Percentiles rank a stretch among this genome's conserved stretches.
These are phyloP conservation scores for Colletotrichum lentis DNA, from an alignment of 2,329 filamentous ascomycete genomes.

Conservation along the genomic window DNA sequence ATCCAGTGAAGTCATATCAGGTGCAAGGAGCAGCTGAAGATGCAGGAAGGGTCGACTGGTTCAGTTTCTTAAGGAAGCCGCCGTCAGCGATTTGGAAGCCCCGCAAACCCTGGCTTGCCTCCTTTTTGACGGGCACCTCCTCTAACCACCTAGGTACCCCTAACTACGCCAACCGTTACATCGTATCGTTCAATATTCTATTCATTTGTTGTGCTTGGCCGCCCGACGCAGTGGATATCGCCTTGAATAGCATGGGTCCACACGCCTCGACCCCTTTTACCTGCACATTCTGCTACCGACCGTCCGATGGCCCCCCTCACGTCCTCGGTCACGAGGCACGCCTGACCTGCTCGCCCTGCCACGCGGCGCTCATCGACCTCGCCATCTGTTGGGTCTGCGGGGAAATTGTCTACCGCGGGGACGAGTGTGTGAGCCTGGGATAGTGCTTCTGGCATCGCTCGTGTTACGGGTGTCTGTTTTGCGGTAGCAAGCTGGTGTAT, in stretches of 20 bases:
- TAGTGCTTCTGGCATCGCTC: slow-evolving; percentile 68
- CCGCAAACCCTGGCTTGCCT: background rate
- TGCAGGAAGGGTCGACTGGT: background rate
- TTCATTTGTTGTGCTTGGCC: background rate
- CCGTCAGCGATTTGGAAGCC: no score
- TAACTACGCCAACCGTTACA: no score
- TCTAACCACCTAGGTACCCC: background rate
- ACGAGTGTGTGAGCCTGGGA: slow-evolving; percentile 65
- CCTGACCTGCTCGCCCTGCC: slow-evolving; percentile 59
- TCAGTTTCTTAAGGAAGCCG: background rate
- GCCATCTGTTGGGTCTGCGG: slow-evolving; percentile 67
- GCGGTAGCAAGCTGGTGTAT: slow-evolving; percentile 52
- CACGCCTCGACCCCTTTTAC: slow-evolving; percentile 51
- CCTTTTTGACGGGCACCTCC: background rate
- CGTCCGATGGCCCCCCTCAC: slow-evolving; percentile 48
- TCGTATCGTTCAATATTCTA: background rate
- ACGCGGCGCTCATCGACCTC: slow-evolving; percentile 58
- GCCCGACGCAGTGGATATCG: background rate
- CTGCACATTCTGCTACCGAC: slow-evolving; percentile 65
- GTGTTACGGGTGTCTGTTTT: slow-evolving; percentile 66
- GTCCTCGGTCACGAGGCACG: slow-evolving; percentile 57
- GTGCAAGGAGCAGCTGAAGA: background rate
- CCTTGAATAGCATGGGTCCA: background rate
- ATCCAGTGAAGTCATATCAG: background rate
- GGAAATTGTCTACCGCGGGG: slow-evolving; percentile 60